Evolutionary conservation across 148 eudicot species (phyloP).

Genomic region (Euryodendron excelsum): DNA sequence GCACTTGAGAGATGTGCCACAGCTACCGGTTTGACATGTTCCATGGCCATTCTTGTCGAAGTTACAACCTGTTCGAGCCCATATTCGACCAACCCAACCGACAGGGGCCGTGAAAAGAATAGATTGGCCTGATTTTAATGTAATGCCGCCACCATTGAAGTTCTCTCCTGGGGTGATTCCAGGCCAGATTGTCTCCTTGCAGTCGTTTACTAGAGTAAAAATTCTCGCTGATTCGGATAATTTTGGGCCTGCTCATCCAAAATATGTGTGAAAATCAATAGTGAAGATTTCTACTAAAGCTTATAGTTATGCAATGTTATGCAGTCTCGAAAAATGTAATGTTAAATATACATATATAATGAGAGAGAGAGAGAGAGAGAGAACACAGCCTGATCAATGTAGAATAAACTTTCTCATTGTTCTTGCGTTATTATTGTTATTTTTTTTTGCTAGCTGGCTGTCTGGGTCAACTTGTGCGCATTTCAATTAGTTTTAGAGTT

Average conservation of each 20-base stretch:
- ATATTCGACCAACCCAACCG: conserved; percentile 21
- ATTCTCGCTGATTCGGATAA: conserved; percentile 41
- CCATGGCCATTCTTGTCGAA: conserved; percentile 21
- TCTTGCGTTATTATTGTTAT: no score
- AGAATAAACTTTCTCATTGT: no score
- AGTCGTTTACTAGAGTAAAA: conserved; percentile 39
- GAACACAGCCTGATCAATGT: no score
- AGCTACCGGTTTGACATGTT: conserved; percentile 17
- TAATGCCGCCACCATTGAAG: conserved; percentile 25
- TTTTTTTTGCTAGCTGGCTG: no score
- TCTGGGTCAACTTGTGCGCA: no score
- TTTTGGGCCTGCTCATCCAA: conserved; percentile 35
- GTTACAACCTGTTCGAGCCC: conserved; percentile 26
- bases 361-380: no score
- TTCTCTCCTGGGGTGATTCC: conserved; percentile 25
- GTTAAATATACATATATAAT: no score
- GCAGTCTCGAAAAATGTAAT: no score
- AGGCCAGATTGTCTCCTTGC: conserved; percentile 35
- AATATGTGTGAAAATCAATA: no score
- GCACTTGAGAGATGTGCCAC: conserved; percentile 21
- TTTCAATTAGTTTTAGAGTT: no score
- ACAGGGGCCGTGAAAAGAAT: conserved; percentile 21
- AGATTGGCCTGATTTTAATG: conserved; percentile 24
- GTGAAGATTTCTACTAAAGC: no score
- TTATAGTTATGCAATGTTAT: no score